These are phyloP conservation scores for Amanita muscaria DNA, from an alignment of 768 basidiomycete genomes.

Conservation along the genomic window DNA sequence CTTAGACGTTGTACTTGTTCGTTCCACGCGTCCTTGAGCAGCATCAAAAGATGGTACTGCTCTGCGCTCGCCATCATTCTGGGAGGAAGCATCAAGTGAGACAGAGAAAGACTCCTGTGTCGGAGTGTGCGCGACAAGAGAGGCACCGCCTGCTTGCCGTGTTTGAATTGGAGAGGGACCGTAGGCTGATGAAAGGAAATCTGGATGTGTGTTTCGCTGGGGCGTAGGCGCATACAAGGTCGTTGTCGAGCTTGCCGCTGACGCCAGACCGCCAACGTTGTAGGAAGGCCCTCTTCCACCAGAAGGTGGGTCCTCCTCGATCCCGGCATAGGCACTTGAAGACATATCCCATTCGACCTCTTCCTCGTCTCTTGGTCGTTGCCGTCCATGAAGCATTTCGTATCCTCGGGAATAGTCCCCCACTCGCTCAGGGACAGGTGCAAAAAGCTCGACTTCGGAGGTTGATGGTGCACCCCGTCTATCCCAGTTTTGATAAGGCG, in stretches of 20 bases:
- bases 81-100: background rate
- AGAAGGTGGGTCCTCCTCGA: background rate
- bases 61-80: background rate
- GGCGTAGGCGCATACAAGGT: constrained; percentile 1
- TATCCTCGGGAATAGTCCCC: constrained; percentile 1
- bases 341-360: constrained; percentile 7
- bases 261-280: background rate
- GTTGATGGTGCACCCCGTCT: background rate
- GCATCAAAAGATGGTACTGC: background rate
- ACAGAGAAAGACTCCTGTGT: background rate
- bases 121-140: background rate
- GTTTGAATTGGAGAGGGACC: background rate
- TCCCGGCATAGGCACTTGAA: background rate
- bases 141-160: background rate
- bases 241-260: constrained; percentile 3
- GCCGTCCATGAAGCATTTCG: background rate
- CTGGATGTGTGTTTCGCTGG: background rate
- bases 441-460: constrained; percentile 4
- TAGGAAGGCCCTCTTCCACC: background rate
- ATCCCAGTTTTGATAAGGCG: constrained; percentile 4
- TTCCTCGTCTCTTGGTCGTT: constrained; percentile 1
- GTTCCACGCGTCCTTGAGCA: background rate
- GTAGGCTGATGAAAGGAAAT: background rate
- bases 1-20: background rate
- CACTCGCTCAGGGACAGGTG: constrained; percentile 4